Percentiles rank a stretch among this genome's conserved stretches.
Conservation (phyloP, 768 basidiomycete genomes). For the Tricholoma matsutake region DNA sequence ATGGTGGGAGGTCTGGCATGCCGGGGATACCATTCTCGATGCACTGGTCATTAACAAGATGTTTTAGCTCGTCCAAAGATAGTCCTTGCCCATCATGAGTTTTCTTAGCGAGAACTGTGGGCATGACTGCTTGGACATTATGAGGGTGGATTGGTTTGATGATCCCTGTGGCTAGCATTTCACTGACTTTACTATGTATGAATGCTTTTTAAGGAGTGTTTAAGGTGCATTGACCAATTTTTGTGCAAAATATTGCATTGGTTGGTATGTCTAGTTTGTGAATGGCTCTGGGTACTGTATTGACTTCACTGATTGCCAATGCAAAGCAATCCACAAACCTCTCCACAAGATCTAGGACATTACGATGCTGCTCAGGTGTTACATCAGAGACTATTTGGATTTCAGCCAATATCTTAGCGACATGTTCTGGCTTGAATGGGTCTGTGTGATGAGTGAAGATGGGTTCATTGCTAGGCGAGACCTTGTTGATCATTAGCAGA, state of each 20-base stretch:
- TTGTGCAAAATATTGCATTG: slow-evolving; percentile 24
- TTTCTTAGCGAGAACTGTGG: too few relatives aligned
- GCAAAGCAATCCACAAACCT: too few relatives aligned
- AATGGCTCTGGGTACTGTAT: background rate
- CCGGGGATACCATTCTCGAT: slow-evolving; percentile 18
- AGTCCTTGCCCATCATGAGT: slow-evolving; percentile 27
- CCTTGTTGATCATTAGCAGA: too few relatives aligned
- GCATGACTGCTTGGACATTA: too few relatives aligned
- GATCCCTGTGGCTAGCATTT: slow-evolving; percentile 32
- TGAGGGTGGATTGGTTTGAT: slow-evolving; percentile 26
- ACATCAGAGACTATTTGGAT: background rate
- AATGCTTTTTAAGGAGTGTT: slow-evolving; percentile 29
- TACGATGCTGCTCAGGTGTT: background rate
- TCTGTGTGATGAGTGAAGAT: background rate
- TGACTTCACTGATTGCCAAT: too few relatives aligned
- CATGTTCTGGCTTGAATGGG: background rate
- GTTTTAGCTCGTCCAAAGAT: slow-evolving; percentile 29
- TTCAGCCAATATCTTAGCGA: background rate
- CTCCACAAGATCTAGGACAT: background rate
- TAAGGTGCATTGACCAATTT: slow-evolving; percentile 24
- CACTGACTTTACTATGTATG: slow-evolving; percentile 27
- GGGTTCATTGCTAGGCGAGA: background rate
- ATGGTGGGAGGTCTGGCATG: slow-evolving; percentile 18
- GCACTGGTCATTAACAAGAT: slow-evolving; percentile 32
- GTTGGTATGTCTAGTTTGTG: slow-evolving; percentile 34